Base-by-base conservation (phyloP, 2,329 filamentous ascomycete genomes). In the Aspergillus pseudotamarii region DNA sequence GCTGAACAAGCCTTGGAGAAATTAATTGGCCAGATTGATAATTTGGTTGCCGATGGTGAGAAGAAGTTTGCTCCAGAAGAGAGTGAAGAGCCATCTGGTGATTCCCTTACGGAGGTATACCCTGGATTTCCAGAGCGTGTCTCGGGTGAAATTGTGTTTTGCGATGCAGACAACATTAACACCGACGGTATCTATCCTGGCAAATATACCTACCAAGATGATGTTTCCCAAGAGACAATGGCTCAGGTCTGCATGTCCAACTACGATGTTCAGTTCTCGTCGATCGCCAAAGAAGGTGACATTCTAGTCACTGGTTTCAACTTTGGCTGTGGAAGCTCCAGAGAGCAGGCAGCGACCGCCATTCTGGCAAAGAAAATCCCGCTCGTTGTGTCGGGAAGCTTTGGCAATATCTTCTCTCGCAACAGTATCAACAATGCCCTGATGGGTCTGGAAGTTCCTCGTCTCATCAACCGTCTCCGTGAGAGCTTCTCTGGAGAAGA, bases 181-280 rank as follows among this genome's bases (percentile, higher is more conserved):
- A 98, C 94, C 0, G 94, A 98, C 73, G 89, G 86, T 59, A 97
- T 98, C 76, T 98, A 98, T 77, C 91, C 93, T 0, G 93, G 92
- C 5, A 93, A 94, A 75, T 93, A 92, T 77, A 97, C 94, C 0
- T 98, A 98, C 79, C 92, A 96, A 75, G 94, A 98, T 73, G 86
- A 91, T 71, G 84, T 98, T 1, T 81, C 91, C 0, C 82, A 80
- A 0, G 90, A 92, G 65, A 88, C 88, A 61, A 97, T 98, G 94
- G 92, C 93, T 0, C 83, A 91, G 68, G 93, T 94, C 0, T 94
- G 91, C 78, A 97, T 98, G 93, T 86, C 91, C 75, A 98, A 98
- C 83, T 98, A 97, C 80, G 94, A 98, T 75, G 80, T 85, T 0
- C 75, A 82, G 0, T 97, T 97, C 75, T 77, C 83, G 11, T 76